Conservation (phyloP, 108 stramenopile species). For the Cyclotella cryptica region DNA sequence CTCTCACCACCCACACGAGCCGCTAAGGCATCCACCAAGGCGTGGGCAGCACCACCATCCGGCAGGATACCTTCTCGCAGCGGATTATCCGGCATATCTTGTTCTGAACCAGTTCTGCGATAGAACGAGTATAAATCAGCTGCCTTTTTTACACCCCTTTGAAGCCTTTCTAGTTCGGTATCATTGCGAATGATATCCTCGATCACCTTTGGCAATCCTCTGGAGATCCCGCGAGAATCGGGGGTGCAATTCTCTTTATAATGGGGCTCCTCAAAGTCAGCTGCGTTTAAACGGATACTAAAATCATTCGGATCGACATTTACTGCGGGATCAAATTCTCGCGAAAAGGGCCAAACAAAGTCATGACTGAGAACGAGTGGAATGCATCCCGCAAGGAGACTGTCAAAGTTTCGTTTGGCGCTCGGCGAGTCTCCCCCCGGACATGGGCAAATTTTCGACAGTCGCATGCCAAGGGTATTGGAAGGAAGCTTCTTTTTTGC, state of each 20-base stretch:
- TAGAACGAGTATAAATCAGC: slow-evolving; percentile 6
- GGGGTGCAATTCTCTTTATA: not conserved
- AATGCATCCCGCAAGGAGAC: slow-evolving; percentile 1
- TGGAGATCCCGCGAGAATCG: not conserved
- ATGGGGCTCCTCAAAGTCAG: not conserved
- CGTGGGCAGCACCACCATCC: slow-evolving; percentile 4
- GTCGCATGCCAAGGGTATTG: not conserved
- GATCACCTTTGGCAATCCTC: slow-evolving; percentile 5
- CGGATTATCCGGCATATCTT: not conserved
- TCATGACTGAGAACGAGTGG: slow-evolving; percentile 11
- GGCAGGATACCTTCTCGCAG: slow-evolving; percentile 2
- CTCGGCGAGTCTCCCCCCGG: slow-evolving; percentile 1
- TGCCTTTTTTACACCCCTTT: not conserved
- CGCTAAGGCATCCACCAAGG: not conserved
- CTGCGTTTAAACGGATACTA: not conserved
- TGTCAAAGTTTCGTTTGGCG: slow-evolving; percentile 8
- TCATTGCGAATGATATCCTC: not conserved
- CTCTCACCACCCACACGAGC: not conserved
- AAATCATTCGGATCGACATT: not conserved
- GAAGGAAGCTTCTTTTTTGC: slow-evolving; percentile 1
- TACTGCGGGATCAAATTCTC: not conserved
- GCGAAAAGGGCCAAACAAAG: slow-evolving; percentile 2
- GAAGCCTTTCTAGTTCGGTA: slow-evolving; percentile 3
- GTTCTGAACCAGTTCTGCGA: not conserved
- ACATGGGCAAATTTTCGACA: slow-evolving; percentile 7